Conservation (phyloP, 169 alveolate species). For the Amoebophrya sp. region DNA sequence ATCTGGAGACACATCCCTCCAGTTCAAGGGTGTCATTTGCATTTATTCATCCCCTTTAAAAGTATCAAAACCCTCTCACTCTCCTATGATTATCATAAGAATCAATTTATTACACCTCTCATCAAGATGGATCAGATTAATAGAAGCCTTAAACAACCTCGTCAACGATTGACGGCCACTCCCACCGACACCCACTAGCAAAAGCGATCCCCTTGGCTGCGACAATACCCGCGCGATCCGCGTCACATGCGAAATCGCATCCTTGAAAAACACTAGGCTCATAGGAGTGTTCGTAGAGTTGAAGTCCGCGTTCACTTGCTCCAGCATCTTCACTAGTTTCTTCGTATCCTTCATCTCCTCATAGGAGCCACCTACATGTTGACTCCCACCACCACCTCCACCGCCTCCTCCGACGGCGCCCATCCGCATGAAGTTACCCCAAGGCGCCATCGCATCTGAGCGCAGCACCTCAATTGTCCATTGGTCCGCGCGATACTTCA, state of each 20-base stretch:
- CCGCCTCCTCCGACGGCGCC: slow-evolving; percentile 56
- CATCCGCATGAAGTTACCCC: slow-evolving; percentile 49
- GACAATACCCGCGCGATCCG: slow-evolving; percentile 79
- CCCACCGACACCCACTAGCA: slow-evolving; percentile 91
- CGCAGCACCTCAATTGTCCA: slow-evolving; percentile 54
- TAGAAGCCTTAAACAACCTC: slow-evolving; percentile 69
- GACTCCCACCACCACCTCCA: slow-evolving; percentile 73
- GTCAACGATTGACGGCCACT: slow-evolving; percentile 85
- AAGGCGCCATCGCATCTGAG: slow-evolving; percentile 58
- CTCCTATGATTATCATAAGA: no score
- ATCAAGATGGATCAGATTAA: no score
- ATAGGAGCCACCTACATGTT: slow-evolving; percentile 62
- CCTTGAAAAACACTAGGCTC: slow-evolving; percentile 81
- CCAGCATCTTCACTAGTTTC: slow-evolving; percentile 64
- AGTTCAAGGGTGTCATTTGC: no score
- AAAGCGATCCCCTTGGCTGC: slow-evolving; percentile 74
- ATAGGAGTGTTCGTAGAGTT: slow-evolving; percentile 68
- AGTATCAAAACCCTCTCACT: no score
- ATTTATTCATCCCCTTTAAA: no score
- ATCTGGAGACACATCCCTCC: no score
- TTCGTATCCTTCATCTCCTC: slow-evolving; percentile 59
- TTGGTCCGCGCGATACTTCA: slow-evolving; percentile 65
- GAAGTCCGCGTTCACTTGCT: slow-evolving; percentile 70
- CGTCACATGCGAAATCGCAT: slow-evolving; percentile 81
- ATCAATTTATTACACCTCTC: no score